Conservation (phyloP, 2,329 filamentous ascomycete species). For the Ascochyta fabae region DNA sequence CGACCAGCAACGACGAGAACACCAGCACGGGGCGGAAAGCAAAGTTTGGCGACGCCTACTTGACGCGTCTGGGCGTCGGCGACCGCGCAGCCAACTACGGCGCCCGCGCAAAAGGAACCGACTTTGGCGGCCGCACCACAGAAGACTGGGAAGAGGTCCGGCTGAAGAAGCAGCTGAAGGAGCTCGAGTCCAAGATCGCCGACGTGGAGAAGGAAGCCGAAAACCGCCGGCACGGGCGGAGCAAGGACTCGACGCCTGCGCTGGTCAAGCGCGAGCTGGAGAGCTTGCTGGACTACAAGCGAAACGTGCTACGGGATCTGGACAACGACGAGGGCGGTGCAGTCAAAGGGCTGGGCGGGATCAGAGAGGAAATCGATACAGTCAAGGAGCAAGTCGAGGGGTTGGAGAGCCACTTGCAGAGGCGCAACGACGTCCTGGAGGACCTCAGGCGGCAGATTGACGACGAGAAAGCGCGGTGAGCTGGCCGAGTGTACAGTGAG, state of each 20-base stretch:
- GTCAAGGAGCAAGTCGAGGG: conserved; percentile 96
- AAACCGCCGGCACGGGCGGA: conserved; percentile 61
- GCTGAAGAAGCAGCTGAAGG: conserved; percentile 87
- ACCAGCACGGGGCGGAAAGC: conserved; percentile 89
- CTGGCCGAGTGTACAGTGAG: too few relatives aligned
- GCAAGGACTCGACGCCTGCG: conserved; percentile 79
- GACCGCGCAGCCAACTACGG: conserved; percentile 72
- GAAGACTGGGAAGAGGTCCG: conserved; percentile 97
- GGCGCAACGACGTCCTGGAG: conserved; percentile 75
- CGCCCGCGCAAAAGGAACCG: conserved; percentile 77
- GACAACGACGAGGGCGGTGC: conserved; percentile 73
- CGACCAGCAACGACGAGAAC: conserved; percentile 75
- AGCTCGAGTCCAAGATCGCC: conserved; percentile 86
- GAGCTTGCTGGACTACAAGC: conserved; percentile 93
- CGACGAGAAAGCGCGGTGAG: conserved; percentile 69
- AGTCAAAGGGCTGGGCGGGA: conserved; percentile 71
- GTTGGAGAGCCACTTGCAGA: conserved; percentile 79
- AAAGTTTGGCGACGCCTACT: conserved; percentile 96
- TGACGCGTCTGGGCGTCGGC: conserved; percentile 81
- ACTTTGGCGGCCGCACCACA: conserved; percentile 85
- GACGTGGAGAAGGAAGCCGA: conserved; percentile 77
- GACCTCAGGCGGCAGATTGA: conserved; percentile 84
- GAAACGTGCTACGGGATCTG: conserved; percentile 75
- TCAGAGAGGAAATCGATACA: conserved; percentile 84
- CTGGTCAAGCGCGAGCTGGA: conserved; percentile 94